Evolutionary conservation across 148 eudicot species (phyloP).

Genomic region (Rhododendron ferrugineum): DNA sequence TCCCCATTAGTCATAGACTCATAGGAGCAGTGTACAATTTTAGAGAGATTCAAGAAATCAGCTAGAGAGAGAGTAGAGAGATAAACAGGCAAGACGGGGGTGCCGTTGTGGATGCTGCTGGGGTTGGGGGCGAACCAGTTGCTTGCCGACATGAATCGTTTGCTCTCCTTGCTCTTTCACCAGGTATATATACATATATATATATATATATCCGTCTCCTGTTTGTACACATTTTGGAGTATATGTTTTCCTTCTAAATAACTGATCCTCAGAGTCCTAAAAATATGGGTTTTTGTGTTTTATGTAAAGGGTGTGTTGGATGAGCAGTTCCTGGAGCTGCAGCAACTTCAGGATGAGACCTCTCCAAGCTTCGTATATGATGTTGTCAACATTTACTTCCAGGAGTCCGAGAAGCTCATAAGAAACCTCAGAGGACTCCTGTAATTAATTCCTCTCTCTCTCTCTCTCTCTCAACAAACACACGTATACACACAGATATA

Average conservation of each 20-base stretch:
- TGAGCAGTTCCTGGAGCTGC: constrained; percentile 89
- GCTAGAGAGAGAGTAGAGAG: neutral
- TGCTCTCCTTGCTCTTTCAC: constrained; percentile 80
- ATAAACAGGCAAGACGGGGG: constrained; percentile 72
- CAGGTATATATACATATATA: constrained; percentile 37
- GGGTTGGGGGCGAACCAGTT: constrained; percentile 68
- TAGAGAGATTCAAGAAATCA: neutral
- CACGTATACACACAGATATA: neutral
- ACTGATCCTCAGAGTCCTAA: neutral
- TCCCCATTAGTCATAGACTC: neutral
- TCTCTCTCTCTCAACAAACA: neutral
- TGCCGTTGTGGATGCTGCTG: constrained; percentile 86
- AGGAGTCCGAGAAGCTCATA: constrained; percentile 85
- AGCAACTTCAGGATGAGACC: constrained; percentile 78
- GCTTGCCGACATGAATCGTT: constrained; percentile 86
- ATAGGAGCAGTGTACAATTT: no score
- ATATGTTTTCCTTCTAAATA: neutral
- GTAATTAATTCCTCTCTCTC: constrained; percentile 23
- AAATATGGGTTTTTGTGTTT: neutral
- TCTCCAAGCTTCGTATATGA: constrained; percentile 83
- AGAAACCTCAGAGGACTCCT: constrained; percentile 51
- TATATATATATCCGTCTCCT: neutral
- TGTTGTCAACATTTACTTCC: constrained; percentile 78
- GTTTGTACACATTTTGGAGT: neutral
- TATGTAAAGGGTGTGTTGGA: constrained; percentile 69